A percentile compares a stretch with the other conserved stretches of the same genome.
Conservation (phyloP, 768 basidiomycete genomes). For the Cubamyces lactineus region DNA sequence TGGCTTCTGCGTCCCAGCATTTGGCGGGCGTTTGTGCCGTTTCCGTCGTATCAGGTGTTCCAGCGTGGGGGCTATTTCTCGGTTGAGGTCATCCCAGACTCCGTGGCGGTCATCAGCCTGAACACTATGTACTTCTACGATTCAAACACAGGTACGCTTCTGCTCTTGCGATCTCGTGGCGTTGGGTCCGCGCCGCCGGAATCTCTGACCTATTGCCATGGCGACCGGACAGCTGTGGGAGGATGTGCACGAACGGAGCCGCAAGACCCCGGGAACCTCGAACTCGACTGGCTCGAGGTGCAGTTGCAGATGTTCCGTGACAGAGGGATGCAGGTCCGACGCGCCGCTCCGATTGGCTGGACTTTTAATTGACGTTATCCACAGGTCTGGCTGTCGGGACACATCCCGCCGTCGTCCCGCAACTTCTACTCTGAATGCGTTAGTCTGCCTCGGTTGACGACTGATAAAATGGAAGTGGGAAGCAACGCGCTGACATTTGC, state of each 20-base stretch:
- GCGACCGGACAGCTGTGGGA: constrained; percentile 59
- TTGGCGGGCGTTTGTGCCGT: constrained; percentile 82
- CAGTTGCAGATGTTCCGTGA: constrained; percentile 71
- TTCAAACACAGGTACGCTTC: constrained; percentile 73
- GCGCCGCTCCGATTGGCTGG: constrained; percentile 18
- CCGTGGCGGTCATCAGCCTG: constrained; percentile 78
- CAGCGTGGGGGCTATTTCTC: constrained; percentile 87
- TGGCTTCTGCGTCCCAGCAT: constrained; percentile 48
- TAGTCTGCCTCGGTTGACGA: constrained; percentile 38
- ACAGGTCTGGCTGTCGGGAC: constrained; percentile 61
- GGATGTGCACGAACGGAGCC: constrained; percentile 67
- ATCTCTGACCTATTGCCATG: constrained; percentile 30
- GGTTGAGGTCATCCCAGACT: constrained; percentile 74
- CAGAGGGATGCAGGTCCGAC: constrained; percentile 71
- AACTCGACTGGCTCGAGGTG: constrained; percentile 90
- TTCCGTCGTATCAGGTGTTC: constrained; percentile 78
- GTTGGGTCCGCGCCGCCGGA: not conserved
- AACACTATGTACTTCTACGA: constrained; percentile 94
- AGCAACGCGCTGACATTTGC: constrained; percentile 21
- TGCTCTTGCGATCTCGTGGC: not conserved
- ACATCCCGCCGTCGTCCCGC: constrained; percentile 81
- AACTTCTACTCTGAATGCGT: constrained; percentile 90
- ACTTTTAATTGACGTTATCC: constrained; percentile 26
- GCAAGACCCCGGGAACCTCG: constrained; percentile 84
- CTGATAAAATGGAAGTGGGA: constrained; percentile 6